Conservation (phyloP, 768 basidiomycete species). For the Phaffia australis region DNA sequence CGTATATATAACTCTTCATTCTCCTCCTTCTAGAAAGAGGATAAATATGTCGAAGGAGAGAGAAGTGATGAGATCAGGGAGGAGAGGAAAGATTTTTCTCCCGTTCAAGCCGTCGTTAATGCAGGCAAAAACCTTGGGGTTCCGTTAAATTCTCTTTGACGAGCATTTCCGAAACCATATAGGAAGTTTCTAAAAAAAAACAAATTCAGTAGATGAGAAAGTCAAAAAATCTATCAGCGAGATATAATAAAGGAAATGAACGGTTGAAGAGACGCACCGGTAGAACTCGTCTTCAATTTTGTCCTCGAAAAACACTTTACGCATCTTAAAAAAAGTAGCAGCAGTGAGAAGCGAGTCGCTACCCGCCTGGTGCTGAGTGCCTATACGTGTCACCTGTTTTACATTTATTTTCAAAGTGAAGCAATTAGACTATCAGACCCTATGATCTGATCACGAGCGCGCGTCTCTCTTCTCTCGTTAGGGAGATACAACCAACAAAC, state of each 20-base stretch:
- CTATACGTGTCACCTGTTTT: conserved; percentile 69
- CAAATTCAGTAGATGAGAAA: not conserved
- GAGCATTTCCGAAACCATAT: conserved; percentile 29
- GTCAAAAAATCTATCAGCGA: not conserved
- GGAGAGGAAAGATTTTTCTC: too few species aligned
- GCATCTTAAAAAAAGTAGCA: conserved; percentile 91
- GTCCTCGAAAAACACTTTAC: conserved; percentile 80
- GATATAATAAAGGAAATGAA: not conserved
- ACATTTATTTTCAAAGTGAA: conserved; percentile 4
- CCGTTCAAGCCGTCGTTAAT: too few species aligned
- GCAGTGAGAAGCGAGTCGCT: conserved; percentile 93
- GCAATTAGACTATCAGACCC: not conserved
- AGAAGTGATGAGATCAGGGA: too few species aligned
- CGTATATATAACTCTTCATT: too few species aligned
- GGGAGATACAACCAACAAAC: conserved; percentile 41
- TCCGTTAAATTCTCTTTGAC: not conserved
- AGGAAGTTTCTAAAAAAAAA: conserved; percentile 27
- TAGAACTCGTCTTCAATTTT: conserved; percentile 59
- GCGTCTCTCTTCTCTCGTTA: not conserved
- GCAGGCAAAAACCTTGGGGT: too few species aligned
- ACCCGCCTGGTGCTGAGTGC: conserved; percentile 86
- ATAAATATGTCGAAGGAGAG: too few species aligned
- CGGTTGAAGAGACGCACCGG: conserved; percentile 30
- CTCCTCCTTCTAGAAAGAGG: too few species aligned
- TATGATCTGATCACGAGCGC: not conserved